Base-by-base conservation (phyloP, 2,329 filamentous ascomycete genomes). In the Lachnellula arida region DNA sequence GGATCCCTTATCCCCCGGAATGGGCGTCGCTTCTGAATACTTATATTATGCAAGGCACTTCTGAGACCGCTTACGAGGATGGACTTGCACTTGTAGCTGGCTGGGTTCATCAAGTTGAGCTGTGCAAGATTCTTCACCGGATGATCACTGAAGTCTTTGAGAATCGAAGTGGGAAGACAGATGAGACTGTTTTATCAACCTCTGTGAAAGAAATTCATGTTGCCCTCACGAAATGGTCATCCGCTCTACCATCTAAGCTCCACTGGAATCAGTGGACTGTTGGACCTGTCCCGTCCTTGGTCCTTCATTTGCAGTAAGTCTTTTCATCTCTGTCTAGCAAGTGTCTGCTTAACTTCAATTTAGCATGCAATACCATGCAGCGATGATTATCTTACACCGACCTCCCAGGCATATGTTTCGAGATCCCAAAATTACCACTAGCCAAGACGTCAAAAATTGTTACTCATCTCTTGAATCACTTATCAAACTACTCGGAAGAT, bases 261-360 rank as follows among this genome's bases (percentile, higher is more conserved):
- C 75, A 79, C 58, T 80, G 77, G 76, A 78, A 77, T 52, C 75
- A 77, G 54, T 79, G 77, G 76, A 77, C 73, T 2, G 73, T 76
- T 1, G 75, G 74, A 3, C 70, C 75, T 19, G 73, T 79, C 4
- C 74, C 75, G 2, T 69, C 74, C 2, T 73, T 74, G 28, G 74
- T 80, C 1, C 72, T 79, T 42, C 75, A 78, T 61, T 67, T 79
- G 39, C 76, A 79, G 69, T 69, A 60, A 55, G 60, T 50, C 34
- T 34, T 15, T 8, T 8, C 12, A n/a, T n/a, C 11, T 9, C 11
- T 51, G 32, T 19, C 34, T 7, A 17, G 8, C 9, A 39, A 28
- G n/a, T 17, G 0, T 35, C 15, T 42, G 35, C 32, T 49, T 46
- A 52, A 32, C 28, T 28, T 9, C 12, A 28, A 22, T 4, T n/a